Evolutionary conservation across 768 basidiomycete species (phyloP).

Genomic region (Heimioporus sp.): DNA sequence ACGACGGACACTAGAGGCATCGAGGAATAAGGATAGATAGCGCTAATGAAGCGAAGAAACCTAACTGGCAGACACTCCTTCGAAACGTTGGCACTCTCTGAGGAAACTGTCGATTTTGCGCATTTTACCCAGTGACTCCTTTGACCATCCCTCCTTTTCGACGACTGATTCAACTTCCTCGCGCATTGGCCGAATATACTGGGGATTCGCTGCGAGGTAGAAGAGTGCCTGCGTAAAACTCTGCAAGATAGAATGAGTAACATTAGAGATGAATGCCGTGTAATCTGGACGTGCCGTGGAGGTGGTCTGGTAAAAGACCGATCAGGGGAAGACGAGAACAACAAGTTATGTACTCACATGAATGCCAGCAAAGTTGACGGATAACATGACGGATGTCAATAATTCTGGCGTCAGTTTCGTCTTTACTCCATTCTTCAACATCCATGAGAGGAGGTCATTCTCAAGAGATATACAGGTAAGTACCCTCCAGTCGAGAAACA

Average conservation of each 20-base stretch:
- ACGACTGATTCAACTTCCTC: conserved; percentile 14
- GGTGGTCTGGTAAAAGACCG: conserved; percentile 3
- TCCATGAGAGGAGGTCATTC: conserved; percentile 36
- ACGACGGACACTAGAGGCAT: conserved; percentile 2
- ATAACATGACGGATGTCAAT: conserved; percentile 17
- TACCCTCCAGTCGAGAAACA: background rate
- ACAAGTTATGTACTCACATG: conserved; percentile 13
- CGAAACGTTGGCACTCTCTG: conserved; percentile 23
- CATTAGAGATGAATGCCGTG: too few relatives aligned
- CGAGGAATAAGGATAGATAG: background rate
- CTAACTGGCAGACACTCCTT: conserved; percentile 28
- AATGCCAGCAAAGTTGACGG: conserved; percentile 17
- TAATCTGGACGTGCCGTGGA: conserved; percentile 4
- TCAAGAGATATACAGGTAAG: conserved; percentile 2
- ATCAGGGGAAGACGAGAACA: background rate
- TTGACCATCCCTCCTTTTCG: conserved; percentile 18
- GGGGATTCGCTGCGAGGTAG: conserved; percentile 10
- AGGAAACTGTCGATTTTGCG: conserved; percentile 19
- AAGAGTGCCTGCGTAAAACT: conserved; percentile 8
- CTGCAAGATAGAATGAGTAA: background rate
- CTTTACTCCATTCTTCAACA: conserved; percentile 25
- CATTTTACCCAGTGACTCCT: conserved; percentile 15
- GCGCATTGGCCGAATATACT: conserved; percentile 12
- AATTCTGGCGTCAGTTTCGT: conserved; percentile 14
- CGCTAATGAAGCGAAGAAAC: too few relatives aligned